phyloP scores from a whole-genome alignment of 2,329 filamentous ascomycete genomes.

The Drechmeria coniospora region DNA sequence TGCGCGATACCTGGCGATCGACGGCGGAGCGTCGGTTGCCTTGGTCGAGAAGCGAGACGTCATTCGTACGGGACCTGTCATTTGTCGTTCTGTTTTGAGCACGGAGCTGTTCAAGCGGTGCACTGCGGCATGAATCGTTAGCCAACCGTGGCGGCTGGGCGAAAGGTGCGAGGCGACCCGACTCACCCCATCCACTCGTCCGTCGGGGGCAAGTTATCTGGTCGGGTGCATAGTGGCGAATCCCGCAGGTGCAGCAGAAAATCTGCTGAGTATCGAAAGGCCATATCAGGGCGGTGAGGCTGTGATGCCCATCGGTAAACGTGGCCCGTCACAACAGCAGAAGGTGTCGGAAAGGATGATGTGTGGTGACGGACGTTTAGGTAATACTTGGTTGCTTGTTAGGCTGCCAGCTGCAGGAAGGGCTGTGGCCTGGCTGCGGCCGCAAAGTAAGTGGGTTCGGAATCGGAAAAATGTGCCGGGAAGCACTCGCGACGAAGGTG shows the following conservation, averaged over 20 bases:
- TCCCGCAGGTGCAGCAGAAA: slow-evolving; percentile 60
- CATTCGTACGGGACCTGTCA: slow-evolving; percentile 29
- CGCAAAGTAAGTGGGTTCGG: too few relatives aligned
- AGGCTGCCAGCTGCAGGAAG: too few relatives aligned
- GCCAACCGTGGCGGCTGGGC: slow-evolving; percentile 1
- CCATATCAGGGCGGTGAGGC: slow-evolving; percentile 25
- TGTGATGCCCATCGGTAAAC: slow-evolving; percentile 22
- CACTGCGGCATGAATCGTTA: slow-evolving; percentile 16
- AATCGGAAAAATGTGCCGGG: too few relatives aligned
- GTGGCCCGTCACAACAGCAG: slow-evolving; percentile 8
- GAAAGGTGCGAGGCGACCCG: neutral
- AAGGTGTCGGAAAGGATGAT: slow-evolving; percentile 1
- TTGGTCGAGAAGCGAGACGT: slow-evolving; percentile 30
- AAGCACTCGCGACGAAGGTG: too few relatives aligned
- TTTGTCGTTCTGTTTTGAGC: slow-evolving; percentile 26
- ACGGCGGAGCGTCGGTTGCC: slow-evolving; percentile 33
- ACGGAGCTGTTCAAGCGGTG: slow-evolving; percentile 29
- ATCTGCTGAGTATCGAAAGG: slow-evolving; percentile 58
- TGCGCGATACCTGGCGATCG: slow-evolving; percentile 40
- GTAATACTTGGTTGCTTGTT: too few relatives aligned
- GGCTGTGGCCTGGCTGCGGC: too few relatives aligned
- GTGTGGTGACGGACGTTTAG: neutral
- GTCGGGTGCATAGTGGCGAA: slow-evolving; percentile 73
- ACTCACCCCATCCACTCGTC: slow-evolving; percentile 95
- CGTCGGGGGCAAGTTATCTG: slow-evolving; percentile 60